Evolutionary conservation across 192 early-diverging fungal genomes (phyloP), one percentile per base, ranked within the genome.

Genomic region (Obelidium mucronatum): DNA sequence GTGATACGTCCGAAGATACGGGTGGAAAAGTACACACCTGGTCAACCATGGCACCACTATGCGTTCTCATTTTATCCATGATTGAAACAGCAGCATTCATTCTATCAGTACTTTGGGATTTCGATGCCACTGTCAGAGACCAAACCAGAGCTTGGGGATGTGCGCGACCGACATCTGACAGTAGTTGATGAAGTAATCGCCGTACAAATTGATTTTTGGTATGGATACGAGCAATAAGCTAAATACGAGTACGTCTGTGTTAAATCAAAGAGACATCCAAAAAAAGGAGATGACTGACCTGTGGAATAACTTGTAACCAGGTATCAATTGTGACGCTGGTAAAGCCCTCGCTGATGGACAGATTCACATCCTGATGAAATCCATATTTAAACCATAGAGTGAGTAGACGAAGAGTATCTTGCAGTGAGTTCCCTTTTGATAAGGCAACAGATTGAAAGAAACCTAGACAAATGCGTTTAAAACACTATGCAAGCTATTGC

Each of bases 141-240:
- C 98, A 98, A 17, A 99, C 90, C n/a, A 98, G 87, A 3, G 98
- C 95, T 78, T 99, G 97, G 4, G 98, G 98, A 77, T 99, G 95
- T 58, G 89, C 89, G 76, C 94, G 94, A 40, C 96, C 97, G 31
- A 99, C 90, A 67, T 96, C 95, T 0, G 89, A 87, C 66, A 99
- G 80, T 26, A 99, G 73, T 66, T 95, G 93, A 77, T 96, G 93
- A 51, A 99, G 93, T 37, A 99, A 82, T 30, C 87, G 79, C 37
- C 95, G 92, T 0, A 96, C 92, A 36, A 92, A 88, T 17, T 88
- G 83, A 69, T 85, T 88, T 13, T 91, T 88, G 2, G 93, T 89
- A 64, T 98, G 94, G 65, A 97, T 96, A 31, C 96, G 85, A 0
- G 96, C 97, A 85, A 99, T 95, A 30, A 99, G 82, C 84, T 90